phyloP scores from a whole-genome alignment of 768 basidiomycete species.

The Calocybe gangraenosa region DNA sequence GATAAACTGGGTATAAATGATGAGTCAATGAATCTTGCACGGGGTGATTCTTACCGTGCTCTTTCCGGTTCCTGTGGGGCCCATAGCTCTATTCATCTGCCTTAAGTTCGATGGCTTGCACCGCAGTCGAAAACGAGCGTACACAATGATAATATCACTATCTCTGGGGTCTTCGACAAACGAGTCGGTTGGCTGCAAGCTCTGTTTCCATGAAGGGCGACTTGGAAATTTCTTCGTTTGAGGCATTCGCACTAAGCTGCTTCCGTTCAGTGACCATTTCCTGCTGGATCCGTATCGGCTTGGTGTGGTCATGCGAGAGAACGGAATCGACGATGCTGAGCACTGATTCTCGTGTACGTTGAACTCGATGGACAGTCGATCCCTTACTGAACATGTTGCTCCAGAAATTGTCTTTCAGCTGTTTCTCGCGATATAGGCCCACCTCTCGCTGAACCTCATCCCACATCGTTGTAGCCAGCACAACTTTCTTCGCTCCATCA shows the following conservation, averaged over 20 bases:
- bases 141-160: too few relatives aligned
- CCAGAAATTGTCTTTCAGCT: constrained; percentile 34
- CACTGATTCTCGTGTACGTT: constrained; percentile 24
- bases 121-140: too few relatives aligned
- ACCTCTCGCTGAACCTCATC: constrained; percentile 26
- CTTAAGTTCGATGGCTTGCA: too few relatives aligned
- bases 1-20: background rate
- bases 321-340: constrained; percentile 27
- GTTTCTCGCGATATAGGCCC: constrained; percentile 29
- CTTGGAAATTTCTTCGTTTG: too few relatives aligned
- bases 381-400: constrained; percentile 35
- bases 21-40: too few relatives aligned
- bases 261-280: background rate
- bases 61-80: constrained; percentile 17
- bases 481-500: constrained; percentile 33
- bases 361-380: constrained; percentile 31
- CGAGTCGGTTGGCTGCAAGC: too few relatives aligned
- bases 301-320: background rate
- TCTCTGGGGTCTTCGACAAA: too few relatives aligned
- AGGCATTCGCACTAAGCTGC: background rate
- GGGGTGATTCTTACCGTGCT: constrained; percentile 12
- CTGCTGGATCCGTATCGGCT: background rate
- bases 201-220: too few relatives aligned
- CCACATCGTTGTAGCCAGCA: constrained; percentile 45
- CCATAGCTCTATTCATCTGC: constrained; percentile 14